phyloP scores from a whole-genome alignment of 768 basidiomycete genomes.

The Suillus tomentosus region DNA sequence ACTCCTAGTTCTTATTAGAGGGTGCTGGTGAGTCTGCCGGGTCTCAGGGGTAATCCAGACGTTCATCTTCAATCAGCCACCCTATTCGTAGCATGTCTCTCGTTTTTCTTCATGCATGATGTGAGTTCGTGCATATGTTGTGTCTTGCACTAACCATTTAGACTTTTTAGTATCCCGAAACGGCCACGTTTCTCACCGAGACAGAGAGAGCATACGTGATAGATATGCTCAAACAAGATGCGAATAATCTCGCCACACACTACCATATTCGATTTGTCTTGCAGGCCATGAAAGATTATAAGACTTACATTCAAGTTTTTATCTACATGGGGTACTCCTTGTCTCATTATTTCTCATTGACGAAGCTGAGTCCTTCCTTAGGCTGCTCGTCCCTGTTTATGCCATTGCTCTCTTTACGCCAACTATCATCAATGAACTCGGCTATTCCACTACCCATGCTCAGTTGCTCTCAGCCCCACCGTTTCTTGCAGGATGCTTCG shows the following conservation, averaged over 20 bases:
- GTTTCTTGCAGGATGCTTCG: constrained; percentile 47
- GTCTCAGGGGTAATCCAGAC: not conserved
- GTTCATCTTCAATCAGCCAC: constrained; percentile 21
- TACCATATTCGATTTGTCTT: constrained; percentile 47
- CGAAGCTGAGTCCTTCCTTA: constrained; percentile 18
- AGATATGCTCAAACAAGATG: constrained; percentile 46
- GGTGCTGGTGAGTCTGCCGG: constrained; percentile 24
- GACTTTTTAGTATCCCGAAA: constrained; percentile 50
- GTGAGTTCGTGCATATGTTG: constrained; percentile 29
- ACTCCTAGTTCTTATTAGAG: constrained; percentile 33
- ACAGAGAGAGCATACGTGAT: constrained; percentile 43
- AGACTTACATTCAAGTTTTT: constrained; percentile 34
- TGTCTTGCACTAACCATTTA: not conserved
- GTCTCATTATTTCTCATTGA: constrained; percentile 9
- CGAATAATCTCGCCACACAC: constrained; percentile 46
- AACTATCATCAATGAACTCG: constrained; percentile 51
- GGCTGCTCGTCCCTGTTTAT: constrained; percentile 48
- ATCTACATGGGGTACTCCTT: constrained; percentile 45
- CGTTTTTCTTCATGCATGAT: constrained; percentile 58
- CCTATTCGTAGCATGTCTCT: constrained; percentile 17
- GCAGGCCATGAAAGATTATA: constrained; percentile 51
- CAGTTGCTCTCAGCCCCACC: constrained; percentile 53
- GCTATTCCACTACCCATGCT: constrained; percentile 52
- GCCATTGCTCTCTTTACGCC: constrained; percentile 53
- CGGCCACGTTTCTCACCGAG: constrained; percentile 54